Evolutionary conservation across 805 yeast genomes (phyloP).

Genomic region (Candida tibetensis): DNA sequence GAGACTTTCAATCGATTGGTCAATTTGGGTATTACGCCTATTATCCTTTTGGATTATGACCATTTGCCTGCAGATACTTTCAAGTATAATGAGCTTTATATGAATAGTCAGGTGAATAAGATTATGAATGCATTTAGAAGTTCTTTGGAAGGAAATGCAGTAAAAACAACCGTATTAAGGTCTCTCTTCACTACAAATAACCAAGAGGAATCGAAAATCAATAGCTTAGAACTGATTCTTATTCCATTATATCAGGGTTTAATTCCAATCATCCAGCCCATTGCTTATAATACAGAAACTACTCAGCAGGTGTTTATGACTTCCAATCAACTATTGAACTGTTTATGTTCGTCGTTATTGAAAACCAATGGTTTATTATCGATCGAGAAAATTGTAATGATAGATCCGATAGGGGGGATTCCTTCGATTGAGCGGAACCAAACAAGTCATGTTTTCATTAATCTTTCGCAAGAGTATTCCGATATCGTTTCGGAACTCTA

Average conservation of each 20-base stretch:
- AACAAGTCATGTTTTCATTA: conserved; percentile 83
- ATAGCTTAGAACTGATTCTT: conserved; percentile 29
- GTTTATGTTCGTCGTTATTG: conserved; percentile 24
- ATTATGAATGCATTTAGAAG: conserved; percentile 16
- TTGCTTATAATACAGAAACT: conserved; percentile 13
- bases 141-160: conserved; percentile 18
- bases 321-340: conserved; percentile 21
- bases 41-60: conserved; percentile 43
- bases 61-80: conserved; percentile 23
- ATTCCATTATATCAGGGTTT: conserved; percentile 45
- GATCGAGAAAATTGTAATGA: conserved; percentile 76
- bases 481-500: conserved; percentile 62
- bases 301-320: conserved; percentile 26
- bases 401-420: conserved; percentile 86
- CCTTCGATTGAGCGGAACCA: conserved; percentile 81
- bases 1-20: conserved; percentile 54
- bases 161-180: conserved; percentile 26
- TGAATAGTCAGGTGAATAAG: conserved; percentile 31
- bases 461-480: conserved; percentile 75
- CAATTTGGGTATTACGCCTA: conserved; percentile 70
- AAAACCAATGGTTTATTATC: conserved; percentile 36
- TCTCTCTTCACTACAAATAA: conserved; percentile 21
- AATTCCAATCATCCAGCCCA: conserved; percentile 68
- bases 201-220: conserved; percentile 11
- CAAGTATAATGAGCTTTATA: conserved; percentile 29